Evolutionary conservation across 1,139 yeast genomes (phyloP), one percentile per base, ranked within the genome.

Genomic region (Saccharomyces hybrid): DNA sequence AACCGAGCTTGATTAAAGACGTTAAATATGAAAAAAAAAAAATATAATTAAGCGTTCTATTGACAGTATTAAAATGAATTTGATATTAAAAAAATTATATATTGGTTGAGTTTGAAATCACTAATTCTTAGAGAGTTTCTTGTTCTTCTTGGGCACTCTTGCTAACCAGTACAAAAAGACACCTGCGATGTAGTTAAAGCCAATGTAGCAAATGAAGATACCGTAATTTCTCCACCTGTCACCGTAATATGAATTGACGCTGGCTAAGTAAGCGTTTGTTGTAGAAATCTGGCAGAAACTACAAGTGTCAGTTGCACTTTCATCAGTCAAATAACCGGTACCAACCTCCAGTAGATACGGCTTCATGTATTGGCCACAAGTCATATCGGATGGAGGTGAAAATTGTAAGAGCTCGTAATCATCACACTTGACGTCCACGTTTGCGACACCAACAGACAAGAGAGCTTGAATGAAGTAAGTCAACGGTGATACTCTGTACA

Each of bases 221-320:
- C 90, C 91, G 58, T 76, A 75, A 67, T 85, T 79, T 75, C 89
- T 78, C 85, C 89, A 83, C 67, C 80, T 76, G 57, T 76, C 73
- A 14, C 66, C 51, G 63, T 75, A 80, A 1, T 62, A 50, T 26
- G 82, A 71, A 53, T 73, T 70, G 48, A 82, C 71, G n/a, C 66
- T 32, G 0, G 58, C 60, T 71, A 84, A 74, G 67, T 73, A 84
- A 11, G 66, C 75, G 63, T 83, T 75, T 9, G 88, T 82, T 4
- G 69, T 60, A 1, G 70, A 62, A 59, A 78, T 66, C 4, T 74
- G 60, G 69, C 90, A 84, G 71, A 71, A 81, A 2, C 68, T 47
- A 69, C 89, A 84, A 4, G 61, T 58, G 9, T 65, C 57, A 2
- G 81, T 75, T 2, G 80, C 72, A 47, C 60, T 57, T 1, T 73